Evolutionary conservation across 2,329 filamentous ascomycete genomes (phyloP), one percentile per base, ranked within the genome.

Genomic region (Aspergillus alliaceus): DNA sequence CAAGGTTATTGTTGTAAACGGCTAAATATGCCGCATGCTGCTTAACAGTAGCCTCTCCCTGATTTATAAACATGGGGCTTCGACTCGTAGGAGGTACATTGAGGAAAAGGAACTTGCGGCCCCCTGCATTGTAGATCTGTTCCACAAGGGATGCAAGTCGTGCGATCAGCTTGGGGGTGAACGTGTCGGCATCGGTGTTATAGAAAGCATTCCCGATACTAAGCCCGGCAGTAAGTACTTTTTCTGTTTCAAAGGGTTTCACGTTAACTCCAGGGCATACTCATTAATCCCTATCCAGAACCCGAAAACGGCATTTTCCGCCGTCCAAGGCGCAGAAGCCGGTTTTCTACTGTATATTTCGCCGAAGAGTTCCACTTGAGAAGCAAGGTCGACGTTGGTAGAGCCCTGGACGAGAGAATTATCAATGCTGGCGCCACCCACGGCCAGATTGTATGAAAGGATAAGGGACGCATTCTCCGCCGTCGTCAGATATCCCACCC

Each of bases 81-180:
- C 69, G 64, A n/a, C 65, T 65, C 0, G 61, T 64, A 1, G 82
- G 82, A 1, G 86, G 86, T 0, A 87, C 84, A 52, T 80, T 85
- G 29, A 88, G 59, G 53, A 88, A 78, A 2, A 81, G 75, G 58
- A 88, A 88, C 54, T 86, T 85, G 5, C 85, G 74, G 2, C 79
- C 79, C 0, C 85, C 85, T 2, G 76, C 73, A 2, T 72, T 66
- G 59, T 85, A 85, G 6, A 89, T 71, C 20, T 76, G 66, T 54
- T 80, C 66, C 46, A 79, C 59, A 44, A 79, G 69, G 2, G 66
- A 60, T 50, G 79, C 79, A 51, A 83, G 82, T 27, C 71, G 69
- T 14, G 75, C 72, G 63, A 82, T 74, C 9, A 84, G 72, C 32
- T 66, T 64, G 3, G 68, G 67, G 0, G 75, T 59, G 4, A 77